Conservation (phyloP, 2,329 filamentous ascomycete species). For the Teratosphaeria destructans region DNA sequence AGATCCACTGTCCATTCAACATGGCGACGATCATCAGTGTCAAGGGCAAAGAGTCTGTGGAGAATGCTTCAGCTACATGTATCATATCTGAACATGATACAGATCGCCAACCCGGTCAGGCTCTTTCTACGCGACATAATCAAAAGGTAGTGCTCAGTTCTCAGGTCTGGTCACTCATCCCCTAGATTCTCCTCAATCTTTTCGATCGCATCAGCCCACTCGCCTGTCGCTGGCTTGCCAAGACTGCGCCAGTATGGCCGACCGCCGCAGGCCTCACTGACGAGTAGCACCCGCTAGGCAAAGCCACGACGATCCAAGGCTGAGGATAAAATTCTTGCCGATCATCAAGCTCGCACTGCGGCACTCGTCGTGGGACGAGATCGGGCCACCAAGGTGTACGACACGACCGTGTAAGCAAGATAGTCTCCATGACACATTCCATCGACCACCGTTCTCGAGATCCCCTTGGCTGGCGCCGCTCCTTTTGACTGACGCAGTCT, state of each 20-base stretch:
- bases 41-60: neutral
- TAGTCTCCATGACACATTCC: neutral
- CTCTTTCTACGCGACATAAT: neutral
- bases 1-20: conserved; percentile 2
- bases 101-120: neutral
- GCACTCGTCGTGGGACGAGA: neutral
- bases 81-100: neutral
- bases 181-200: neutral
- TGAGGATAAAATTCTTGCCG: neutral
- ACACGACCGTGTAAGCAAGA: neutral
- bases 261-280: neutral
- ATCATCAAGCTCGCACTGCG: neutral
- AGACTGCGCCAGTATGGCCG: too few relatives aligned
- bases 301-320: neutral
- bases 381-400: neutral
- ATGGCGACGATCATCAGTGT: conserved; percentile 9
- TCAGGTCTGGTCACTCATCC: neutral
- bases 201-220: too few relatives aligned
- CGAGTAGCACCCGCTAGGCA: neutral
- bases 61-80: neutral
- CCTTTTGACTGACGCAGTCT: neutral
- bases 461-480: too few relatives aligned
- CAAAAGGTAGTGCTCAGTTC: neutral
- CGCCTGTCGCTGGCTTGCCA: too few relatives aligned
- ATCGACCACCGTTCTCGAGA: too few relatives aligned